phyloP scores from a whole-genome alignment of 2,329 filamentous ascomycete species.

The Colletotrichum eleusines region DNA sequence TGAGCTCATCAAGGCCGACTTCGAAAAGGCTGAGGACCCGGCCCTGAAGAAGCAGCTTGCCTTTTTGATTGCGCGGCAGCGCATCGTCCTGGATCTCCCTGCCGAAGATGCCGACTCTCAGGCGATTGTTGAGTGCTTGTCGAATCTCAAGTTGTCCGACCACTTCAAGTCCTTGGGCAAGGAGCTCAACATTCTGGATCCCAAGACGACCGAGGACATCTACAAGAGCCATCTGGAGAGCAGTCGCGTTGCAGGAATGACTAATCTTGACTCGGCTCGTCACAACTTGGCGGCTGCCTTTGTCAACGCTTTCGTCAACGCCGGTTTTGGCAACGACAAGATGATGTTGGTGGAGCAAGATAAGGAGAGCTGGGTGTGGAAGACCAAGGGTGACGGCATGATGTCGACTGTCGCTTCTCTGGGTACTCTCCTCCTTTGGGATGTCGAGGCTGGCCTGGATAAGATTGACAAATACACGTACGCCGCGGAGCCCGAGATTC shows the following conservation, averaged over 20 bases:
- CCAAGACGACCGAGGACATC: slow-evolving; percentile 97
- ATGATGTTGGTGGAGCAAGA: slow-evolving; percentile 94
- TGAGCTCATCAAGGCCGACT: slow-evolving; percentile 84
- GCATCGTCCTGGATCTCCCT: slow-evolving; percentile 81
- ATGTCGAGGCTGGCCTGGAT: slow-evolving; percentile 90
- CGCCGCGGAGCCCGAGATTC: slow-evolving; percentile 82
- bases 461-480: slow-evolving; percentile 97
- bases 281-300: slow-evolving; percentile 97
- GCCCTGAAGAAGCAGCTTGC: slow-evolving; percentile 93
- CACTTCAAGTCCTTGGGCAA: slow-evolving; percentile 96
- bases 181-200: slow-evolving; percentile 96
- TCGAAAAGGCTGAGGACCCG: slow-evolving; percentile 83
- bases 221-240: slow-evolving; percentile 99
- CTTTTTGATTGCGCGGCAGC: slow-evolving; percentile 91
- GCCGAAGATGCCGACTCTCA: slow-evolving; percentile 76
- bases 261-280: slow-evolving; percentile 93
- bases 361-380: slow-evolving; percentile 97
- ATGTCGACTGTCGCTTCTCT: slow-evolving; percentile 94
- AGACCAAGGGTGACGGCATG: slow-evolving; percentile 98
- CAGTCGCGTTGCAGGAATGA: slow-evolving; percentile 90
- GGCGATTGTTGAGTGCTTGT: slow-evolving; percentile 84
- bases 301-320: slow-evolving; percentile 97
- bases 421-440: slow-evolving; percentile 92
- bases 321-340: slow-evolving; percentile 95
- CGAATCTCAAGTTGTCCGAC: slow-evolving; percentile 88